phyloP scores from a whole-genome alignment of 2,329 filamentous ascomycete species.

The Hypoxylon sp. region DNA sequence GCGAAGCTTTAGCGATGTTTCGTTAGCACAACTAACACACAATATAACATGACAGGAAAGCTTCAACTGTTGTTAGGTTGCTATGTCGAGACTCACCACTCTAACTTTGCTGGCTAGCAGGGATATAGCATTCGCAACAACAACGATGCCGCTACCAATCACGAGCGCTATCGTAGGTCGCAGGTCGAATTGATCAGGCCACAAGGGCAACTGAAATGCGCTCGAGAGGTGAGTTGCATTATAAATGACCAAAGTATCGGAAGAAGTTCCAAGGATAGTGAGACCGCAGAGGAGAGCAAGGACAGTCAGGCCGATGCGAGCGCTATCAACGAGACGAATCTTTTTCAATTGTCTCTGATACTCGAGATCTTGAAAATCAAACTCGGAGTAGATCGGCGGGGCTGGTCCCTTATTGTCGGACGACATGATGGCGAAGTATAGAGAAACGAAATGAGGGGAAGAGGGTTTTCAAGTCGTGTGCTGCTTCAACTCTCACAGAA shows the following conservation, averaged over 20 bases:
- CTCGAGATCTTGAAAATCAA: constrained; percentile 53
- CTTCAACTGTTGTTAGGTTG: no score
- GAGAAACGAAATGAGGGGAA: constrained; percentile 8
- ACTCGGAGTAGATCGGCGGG: constrained; percentile 59
- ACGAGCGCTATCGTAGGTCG: constrained; percentile 65
- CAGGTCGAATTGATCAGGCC: constrained; percentile 66
- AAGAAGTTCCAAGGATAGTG: constrained; percentile 62
- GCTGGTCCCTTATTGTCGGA: constrained; percentile 51
- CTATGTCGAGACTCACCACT: constrained; percentile 55
- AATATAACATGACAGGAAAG: no score
- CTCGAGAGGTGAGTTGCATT: constrained; percentile 59
- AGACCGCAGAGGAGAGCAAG: constrained; percentile 61
- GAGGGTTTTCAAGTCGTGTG: constrained; percentile 2
- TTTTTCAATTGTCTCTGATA: constrained; percentile 49
- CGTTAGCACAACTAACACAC: no score
- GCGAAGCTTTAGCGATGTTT: constrained; percentile 51
- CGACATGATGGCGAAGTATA: constrained; percentile 39
- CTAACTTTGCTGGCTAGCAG: constrained; percentile 59
- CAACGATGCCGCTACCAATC: constrained; percentile 59
- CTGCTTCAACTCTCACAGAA: constrained; percentile 35
- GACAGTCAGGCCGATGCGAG: constrained; percentile 57
- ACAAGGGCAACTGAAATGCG: constrained; percentile 62
- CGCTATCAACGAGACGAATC: constrained; percentile 54
- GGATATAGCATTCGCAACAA: constrained; percentile 57
- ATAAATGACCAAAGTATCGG: constrained; percentile 64